Base-by-base conservation (phyloP, 768 basidiomycete genomes). In the Pisolithus microcarpus region DNA sequence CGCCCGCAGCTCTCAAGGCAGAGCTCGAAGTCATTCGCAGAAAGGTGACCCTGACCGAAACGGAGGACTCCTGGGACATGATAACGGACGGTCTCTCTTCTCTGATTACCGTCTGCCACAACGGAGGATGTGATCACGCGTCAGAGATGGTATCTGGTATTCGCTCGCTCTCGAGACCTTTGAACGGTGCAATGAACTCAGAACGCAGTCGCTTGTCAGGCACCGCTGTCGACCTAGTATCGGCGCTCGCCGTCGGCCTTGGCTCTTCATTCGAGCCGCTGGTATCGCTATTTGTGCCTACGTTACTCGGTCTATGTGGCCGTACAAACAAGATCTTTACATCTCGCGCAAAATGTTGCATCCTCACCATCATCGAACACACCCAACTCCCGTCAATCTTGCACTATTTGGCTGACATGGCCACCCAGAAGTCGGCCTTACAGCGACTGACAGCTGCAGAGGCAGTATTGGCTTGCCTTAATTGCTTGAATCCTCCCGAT, bases 241-340 rank as follows among this genome's bases (percentile, higher is more conserved):
- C 63, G 15, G 64, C 71, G 1, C 59, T 85, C 19, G 81, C 80
- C 9, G 67, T 70, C 0, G 78, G 73, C 0, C 70, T 92, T 15
- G 85, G 78, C 18, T 58, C 67, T 6, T 72, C 73, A 7, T 91
- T 91, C 59, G 86, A 86, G 38, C 75, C 80, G 2, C 72, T 91
- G 19, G 66, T 89, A 7, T 65, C 77, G n/a, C 61, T 82, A 11
- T 83, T 86, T 59, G 57, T 91, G 39, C 90, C 89, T 0, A 68
- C 80, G 7, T 70, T 93, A 18, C 70, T 93, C 11, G 67, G 70
- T 1, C 68, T 90, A 21, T 88, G 86, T 55, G 73, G 79, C 16
- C 80, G 87, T 19, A 76, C 89, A 18, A 91, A 86, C 74, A 92
- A 90, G 65, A 79, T 92, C 43, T 79, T 87, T 59, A 68, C 82